Evolutionary conservation across 306 rosid genomes (phyloP), one percentile per base, ranked within the genome.

Genomic region (Cicer bijugum): DNA sequence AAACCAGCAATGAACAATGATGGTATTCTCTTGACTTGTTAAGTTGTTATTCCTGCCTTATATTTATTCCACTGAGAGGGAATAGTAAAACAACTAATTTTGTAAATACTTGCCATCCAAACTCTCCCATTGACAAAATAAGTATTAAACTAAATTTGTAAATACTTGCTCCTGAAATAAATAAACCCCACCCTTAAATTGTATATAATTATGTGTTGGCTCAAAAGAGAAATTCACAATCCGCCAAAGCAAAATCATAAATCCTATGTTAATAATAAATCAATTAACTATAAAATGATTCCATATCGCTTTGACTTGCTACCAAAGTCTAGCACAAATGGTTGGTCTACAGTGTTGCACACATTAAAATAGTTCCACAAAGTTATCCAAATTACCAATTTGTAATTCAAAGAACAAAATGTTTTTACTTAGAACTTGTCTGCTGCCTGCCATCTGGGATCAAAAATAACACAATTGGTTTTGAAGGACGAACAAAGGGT

Each of bases 381-480:
- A 69, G 44, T 35, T 17, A 55, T 52, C 66, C 53, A 45, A 79
- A 69, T 56, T 63, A 67, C 64, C 50, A 12, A 59, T 43, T 12
- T 28, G 11, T 33, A 48, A 19, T 64, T 55, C 35, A 10, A 74
- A 77, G 72, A 35, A 8, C 40, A 53, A 63, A 55, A 0, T 44
- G 73, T 88, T 48, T 65, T 85, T 65, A 89, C 88, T 88, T 91
- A 74, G 70, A 76, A 58, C 56, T 12, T 12, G 90, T 77, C 67
- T 87, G 94, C 73, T 82, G 95, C 80, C 96, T 86, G 78, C 98
- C 98, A 67, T 94, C 98, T 4, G 98, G 98, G 69, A 91, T 89
- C 20, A 91, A 85, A 57, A 66, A 78, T 5, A 94, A 89, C 69
- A 89, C 94, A 0, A 91, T 71, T 11, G 96, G 95, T 75, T 87